Percentiles rank a stretch among this genome's conserved stretches.
Conservation (phyloP, 2,329 filamentous ascomycete genomes). For the Aspergillus sp. region DNA sequence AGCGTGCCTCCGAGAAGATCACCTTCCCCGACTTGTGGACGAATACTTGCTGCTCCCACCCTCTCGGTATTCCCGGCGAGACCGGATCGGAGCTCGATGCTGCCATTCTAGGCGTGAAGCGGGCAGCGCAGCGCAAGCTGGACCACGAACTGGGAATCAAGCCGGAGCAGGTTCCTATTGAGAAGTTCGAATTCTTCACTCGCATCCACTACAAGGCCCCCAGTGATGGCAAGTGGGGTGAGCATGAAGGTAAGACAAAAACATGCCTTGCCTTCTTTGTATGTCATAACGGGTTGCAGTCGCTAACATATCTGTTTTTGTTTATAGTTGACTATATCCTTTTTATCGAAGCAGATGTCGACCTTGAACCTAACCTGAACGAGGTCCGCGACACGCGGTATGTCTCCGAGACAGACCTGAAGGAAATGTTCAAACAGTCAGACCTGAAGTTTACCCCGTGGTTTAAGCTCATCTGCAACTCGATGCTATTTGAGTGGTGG, state of each 20-base stretch:
- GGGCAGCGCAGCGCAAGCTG: conserved; percentile 88
- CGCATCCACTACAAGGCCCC: conserved; percentile 98
- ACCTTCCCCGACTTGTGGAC: conserved; percentile 99
- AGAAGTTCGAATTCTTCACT: conserved; percentile 90
- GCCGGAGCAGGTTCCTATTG: conserved; percentile 80
- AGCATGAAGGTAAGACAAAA: conserved; percentile 83
- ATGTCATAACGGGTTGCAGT: not conserved
- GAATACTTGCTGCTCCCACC: conserved; percentile 98
- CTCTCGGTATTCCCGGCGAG: conserved; percentile 86
- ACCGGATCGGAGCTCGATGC: conserved; percentile 79
- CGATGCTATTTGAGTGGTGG: conserved; percentile 99
- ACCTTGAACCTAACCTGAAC: conserved; percentile 73
- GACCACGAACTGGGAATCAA: conserved; percentile 94
- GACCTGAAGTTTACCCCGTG: conserved; percentile 88
- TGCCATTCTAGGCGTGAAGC: conserved; percentile 82
- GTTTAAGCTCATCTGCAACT: conserved; percentile 99
- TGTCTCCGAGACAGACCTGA: conserved; percentile 78
- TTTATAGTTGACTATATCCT: conserved; percentile 90
- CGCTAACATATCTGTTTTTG: not conserved
- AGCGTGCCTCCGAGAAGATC: conserved; percentile 94
- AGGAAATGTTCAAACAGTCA: conserved; percentile 79
- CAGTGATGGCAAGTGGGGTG: conserved; percentile 96
- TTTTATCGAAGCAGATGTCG: conserved; percentile 93
- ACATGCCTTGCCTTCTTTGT: not conserved
- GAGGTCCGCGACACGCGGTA: conserved; percentile 85